Conservation (phyloP, 192 early-diverging fungal species). For the Linnemannia schmuckeri region DNA sequence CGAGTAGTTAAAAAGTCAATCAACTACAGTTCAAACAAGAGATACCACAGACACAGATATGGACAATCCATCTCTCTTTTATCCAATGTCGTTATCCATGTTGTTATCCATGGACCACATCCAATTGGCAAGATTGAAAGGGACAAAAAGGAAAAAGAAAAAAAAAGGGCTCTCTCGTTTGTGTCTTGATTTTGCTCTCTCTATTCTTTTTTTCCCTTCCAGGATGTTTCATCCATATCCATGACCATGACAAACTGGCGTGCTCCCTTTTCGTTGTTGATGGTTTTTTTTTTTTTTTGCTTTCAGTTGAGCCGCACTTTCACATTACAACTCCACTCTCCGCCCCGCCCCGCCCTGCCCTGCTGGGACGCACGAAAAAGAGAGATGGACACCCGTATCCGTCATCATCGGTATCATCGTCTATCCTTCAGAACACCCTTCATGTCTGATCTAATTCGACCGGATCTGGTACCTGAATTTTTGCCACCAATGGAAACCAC, state of each 20-base stretch:
- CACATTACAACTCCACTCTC: not conserved
- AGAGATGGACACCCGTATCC: not conserved
- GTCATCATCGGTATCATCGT: not conserved
- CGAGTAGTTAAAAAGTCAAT: no score
- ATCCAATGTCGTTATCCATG: not conserved
- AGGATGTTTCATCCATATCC: not conserved
- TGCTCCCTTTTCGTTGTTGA: constrained; percentile 3
- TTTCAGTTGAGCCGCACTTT: no score
- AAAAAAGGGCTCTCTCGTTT: not conserved
- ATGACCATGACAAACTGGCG: not conserved
- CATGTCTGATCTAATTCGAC: no score
- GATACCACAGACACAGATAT: no score
- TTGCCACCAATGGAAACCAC: no score
- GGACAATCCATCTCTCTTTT: no score
- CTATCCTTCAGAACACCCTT: no score
- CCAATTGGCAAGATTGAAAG: not conserved
- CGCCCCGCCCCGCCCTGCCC: not conserved
- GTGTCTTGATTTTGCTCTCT: not conserved
- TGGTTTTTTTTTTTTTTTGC: not conserved
- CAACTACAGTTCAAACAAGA: no score
- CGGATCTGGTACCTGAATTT: no score
- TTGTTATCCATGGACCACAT: not conserved
- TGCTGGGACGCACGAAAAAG: no score
- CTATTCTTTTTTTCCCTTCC: not conserved
- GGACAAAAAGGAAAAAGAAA: not conserved